Evolutionary conservation across 345 rosid genomes (phyloP).

Genomic region (Eutrema heterophyllum): DNA sequence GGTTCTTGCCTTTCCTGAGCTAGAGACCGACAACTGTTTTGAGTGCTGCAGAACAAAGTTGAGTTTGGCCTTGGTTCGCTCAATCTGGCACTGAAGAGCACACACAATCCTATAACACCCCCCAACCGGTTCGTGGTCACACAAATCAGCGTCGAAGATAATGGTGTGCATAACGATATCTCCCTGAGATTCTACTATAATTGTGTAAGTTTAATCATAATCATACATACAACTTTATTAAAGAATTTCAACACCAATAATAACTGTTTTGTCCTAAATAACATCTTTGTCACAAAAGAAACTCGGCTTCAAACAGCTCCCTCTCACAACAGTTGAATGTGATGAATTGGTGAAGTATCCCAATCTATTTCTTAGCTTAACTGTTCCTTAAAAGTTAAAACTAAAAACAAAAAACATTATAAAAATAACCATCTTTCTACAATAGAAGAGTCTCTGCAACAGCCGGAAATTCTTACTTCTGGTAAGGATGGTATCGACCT

Average conservation of each 20-base stretch:
- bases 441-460: constrained; percentile 5
- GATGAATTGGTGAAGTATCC: constrained; percentile 12
- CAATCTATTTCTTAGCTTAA: constrained; percentile 13
- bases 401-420: not conserved
- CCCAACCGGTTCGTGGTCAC: constrained; percentile 31
- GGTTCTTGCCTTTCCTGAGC: not conserved
- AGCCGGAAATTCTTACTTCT: constrained; percentile 35
- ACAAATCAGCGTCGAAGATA: constrained; percentile 9
- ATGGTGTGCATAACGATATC: not conserved
- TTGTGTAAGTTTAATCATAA: not conserved
- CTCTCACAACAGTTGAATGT: constrained; percentile 19
- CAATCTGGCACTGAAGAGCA: constrained; percentile 26
- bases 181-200: not conserved
- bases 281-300: not conserved
- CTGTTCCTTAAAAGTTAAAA: constrained; percentile 11
- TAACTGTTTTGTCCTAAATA: not conserved
- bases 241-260: constrained; percentile 7
- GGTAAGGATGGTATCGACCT: constrained; percentile 63
- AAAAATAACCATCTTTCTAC: constrained; percentile 3
- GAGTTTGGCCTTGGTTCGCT: not conserved
- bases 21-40: not conserved
- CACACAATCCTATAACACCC: constrained; percentile 24
- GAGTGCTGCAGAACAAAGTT: constrained; percentile 10
- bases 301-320: not conserved
- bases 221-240: constrained; percentile 3